Evolutionary conservation across 2,329 filamentous ascomycete species (phyloP).

Genomic region (Paradendryphiella salina): DNA sequence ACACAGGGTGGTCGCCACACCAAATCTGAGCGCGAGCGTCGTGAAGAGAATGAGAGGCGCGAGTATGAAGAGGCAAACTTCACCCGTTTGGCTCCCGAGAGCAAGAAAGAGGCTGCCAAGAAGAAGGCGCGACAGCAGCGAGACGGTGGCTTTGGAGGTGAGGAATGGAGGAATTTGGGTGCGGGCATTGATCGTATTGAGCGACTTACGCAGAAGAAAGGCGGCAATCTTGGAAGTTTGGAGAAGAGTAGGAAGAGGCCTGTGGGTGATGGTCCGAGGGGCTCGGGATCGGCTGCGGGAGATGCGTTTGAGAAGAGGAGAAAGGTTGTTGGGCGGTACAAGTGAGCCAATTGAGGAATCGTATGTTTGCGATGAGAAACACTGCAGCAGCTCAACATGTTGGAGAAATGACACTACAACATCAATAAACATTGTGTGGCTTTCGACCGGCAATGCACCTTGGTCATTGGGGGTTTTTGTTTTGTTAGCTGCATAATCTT

Average conservation of each 20-base stretch:
- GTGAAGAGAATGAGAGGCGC: constrained; percentile 74
- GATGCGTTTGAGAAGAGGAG: constrained; percentile 64
- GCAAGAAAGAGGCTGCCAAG: constrained; percentile 81
- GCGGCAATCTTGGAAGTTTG: constrained; percentile 57
- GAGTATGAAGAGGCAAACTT: constrained; percentile 95
- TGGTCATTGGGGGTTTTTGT: too few relatives aligned
- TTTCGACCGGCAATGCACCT: too few relatives aligned
- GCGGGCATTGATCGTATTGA: constrained; percentile 87
- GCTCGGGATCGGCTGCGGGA: constrained; percentile 68
- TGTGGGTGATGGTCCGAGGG: constrained; percentile 71
- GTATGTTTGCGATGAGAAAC: too few relatives aligned
- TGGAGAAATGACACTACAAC: too few relatives aligned
- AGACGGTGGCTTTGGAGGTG: constrained; percentile 74
- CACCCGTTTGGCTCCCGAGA: constrained; percentile 78
- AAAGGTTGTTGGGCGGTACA: constrained; percentile 42
- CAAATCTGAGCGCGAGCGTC: constrained; percentile 76
- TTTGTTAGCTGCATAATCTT: too few relatives aligned
- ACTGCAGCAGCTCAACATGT: too few relatives aligned
- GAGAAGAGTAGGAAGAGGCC: constrained; percentile 87
- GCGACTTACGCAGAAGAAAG: constrained; percentile 72
- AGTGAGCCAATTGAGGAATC: not conserved
- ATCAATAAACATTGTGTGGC: too few relatives aligned
- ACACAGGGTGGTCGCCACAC: constrained; percentile 74
- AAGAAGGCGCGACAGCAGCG: constrained; percentile 52
- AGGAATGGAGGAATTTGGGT: constrained; percentile 87